Conservation (phyloP, 495 filamentous ascomycete genomes). For the Lasiosphaeria ovina region DNA sequence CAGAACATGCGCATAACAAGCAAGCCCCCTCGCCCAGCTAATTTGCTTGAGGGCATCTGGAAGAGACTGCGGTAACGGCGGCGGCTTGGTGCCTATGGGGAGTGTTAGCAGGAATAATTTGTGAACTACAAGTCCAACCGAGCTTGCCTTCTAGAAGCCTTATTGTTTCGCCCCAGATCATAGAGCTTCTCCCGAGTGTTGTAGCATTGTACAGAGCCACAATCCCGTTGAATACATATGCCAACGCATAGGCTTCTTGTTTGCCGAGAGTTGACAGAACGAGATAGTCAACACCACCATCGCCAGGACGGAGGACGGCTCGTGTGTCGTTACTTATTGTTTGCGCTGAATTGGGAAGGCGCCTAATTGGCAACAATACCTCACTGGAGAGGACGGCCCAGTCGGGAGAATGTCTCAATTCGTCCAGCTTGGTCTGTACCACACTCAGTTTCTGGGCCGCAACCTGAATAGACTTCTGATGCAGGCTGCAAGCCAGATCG, state of each 20-base stretch:
- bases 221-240: slow-evolving; percentile 65
- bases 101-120: slow-evolving; percentile 23
- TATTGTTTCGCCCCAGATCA: slow-evolving; percentile 43
- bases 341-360: slow-evolving; percentile 20
- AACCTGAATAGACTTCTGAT: slow-evolving; percentile 53
- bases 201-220: slow-evolving; percentile 62
- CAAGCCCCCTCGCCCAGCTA: slow-evolving; percentile 43
- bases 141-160: slow-evolving; percentile 25
- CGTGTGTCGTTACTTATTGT: slow-evolving; percentile 63
- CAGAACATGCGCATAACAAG: slow-evolving; percentile 47
- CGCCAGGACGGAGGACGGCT: slow-evolving; percentile 49
- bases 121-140: not conserved
- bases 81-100: slow-evolving; percentile 29
- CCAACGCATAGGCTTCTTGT: slow-evolving; percentile 46
- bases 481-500: slow-evolving; percentile 78
- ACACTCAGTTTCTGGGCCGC: slow-evolving; percentile 66
- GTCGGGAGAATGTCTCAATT: slow-evolving; percentile 51
- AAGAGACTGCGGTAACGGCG: slow-evolving; percentile 33
- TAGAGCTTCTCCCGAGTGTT: slow-evolving; percentile 59
- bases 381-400: slow-evolving; percentile 63
- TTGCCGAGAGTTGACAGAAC: slow-evolving; percentile 51
- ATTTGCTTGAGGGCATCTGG: slow-evolving; percentile 43
- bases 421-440: slow-evolving; percentile 69
- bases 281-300: slow-evolving; percentile 45
- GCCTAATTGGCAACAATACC: slow-evolving; percentile 68